Conservation (phyloP, 2,329 filamentous ascomycete genomes). For the Neonectria hederae region DNA sequence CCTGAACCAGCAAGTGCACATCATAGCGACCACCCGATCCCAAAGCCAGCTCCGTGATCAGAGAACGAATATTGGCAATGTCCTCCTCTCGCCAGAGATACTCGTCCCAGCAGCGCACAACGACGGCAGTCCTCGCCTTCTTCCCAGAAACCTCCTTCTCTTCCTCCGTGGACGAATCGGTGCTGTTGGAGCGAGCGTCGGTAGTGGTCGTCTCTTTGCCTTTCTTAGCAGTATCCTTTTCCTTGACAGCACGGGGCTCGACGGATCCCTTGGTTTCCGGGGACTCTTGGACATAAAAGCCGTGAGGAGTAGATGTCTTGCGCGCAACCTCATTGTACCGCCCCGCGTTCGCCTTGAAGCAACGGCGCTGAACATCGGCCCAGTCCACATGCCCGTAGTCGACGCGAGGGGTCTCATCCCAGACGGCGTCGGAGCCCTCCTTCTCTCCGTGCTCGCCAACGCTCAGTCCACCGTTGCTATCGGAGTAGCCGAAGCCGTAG, state of each 20-base stretch:
- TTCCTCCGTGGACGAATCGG: slow-evolving; percentile 16
- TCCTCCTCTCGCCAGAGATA: slow-evolving; percentile 83
- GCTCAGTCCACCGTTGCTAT: slow-evolving; percentile 80
- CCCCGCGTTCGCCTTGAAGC: slow-evolving; percentile 73
- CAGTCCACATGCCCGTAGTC: slow-evolving; percentile 83
- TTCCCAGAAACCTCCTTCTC: slow-evolving; percentile 17
- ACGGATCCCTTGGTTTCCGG: slow-evolving; percentile 17
- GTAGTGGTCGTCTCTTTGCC: slow-evolving; percentile 30
- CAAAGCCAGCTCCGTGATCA: slow-evolving; percentile 83
- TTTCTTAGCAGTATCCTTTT: slow-evolving; percentile 22
- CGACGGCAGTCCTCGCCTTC: slow-evolving; percentile 70
- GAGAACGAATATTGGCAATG: slow-evolving; percentile 80
- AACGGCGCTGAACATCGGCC: slow-evolving; percentile 80
- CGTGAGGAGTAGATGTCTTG: slow-evolving; percentile 54
- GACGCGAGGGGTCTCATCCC: slow-evolving; percentile 75
- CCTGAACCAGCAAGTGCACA: slow-evolving; percentile 84
- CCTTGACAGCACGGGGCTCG: slow-evolving; percentile 25
- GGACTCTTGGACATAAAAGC: slow-evolving; percentile 60
- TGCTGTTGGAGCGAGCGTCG: slow-evolving; percentile 9
- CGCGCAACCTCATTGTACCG: slow-evolving; percentile 68
- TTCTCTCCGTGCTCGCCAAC: slow-evolving; percentile 86
- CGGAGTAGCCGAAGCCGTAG: slow-evolving; percentile 89
- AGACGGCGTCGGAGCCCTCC: slow-evolving; percentile 82
- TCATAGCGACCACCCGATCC: slow-evolving; percentile 88
- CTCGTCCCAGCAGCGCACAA: slow-evolving; percentile 85